Conservation (phyloP, 2,329 filamentous ascomycete genomes). For the Cladosporium sp. region DNA sequence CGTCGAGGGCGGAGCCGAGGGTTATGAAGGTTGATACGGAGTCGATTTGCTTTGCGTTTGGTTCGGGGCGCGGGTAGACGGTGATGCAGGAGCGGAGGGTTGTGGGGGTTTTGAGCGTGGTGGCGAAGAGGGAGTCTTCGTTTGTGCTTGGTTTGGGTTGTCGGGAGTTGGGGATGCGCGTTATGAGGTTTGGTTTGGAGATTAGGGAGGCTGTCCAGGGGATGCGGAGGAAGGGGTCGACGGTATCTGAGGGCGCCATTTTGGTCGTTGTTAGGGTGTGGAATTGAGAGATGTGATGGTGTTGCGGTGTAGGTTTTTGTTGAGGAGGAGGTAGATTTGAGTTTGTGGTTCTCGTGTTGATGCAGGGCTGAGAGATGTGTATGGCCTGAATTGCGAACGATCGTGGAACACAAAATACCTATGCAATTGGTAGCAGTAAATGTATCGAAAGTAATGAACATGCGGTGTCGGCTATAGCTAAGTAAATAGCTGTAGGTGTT, state of each 20-base stretch:
- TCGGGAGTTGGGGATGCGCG: slow-evolving; percentile 36
- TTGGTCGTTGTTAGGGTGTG: too few relatives aligned
- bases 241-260: slow-evolving; percentile 23
- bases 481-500: too few relatives aligned
- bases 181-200: slow-evolving; percentile 33
- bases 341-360: too few relatives aligned
- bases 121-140: slow-evolving; percentile 51
- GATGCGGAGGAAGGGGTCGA: slow-evolving; percentile 26
- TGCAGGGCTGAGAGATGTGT: too few relatives aligned
- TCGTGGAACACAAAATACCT: too few relatives aligned
- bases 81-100: slow-evolving; percentile 47
- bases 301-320: not conserved
- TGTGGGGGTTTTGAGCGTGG: slow-evolving; percentile 47
- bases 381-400: too few relatives aligned
- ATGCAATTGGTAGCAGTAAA: too few relatives aligned
- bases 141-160: slow-evolving; percentile 30
- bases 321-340: slow-evolving; percentile 1
- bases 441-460: too few relatives aligned
- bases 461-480: too few relatives aligned
- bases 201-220: slow-evolving; percentile 30
- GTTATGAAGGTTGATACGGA: slow-evolving; percentile 38
- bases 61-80: slow-evolving; percentile 36
- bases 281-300: not conserved
- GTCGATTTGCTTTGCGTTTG: slow-evolving; percentile 24
- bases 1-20: slow-evolving; percentile 51